Base-by-base conservation (phyloP, 768 basidiomycete species). In the Imleria badia region DNA sequence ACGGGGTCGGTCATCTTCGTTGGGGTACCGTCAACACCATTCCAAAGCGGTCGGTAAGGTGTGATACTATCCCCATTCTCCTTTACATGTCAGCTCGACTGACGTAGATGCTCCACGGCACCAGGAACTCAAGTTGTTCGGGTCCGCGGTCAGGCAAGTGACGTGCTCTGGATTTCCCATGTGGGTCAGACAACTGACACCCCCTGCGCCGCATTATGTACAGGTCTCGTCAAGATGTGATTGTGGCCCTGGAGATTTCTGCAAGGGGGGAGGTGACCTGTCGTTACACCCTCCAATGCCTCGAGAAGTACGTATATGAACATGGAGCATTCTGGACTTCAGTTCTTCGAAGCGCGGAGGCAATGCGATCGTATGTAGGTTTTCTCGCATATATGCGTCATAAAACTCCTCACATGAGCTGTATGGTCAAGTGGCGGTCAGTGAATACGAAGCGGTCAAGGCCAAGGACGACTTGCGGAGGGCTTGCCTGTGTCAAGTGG, bases 221-320 rank as follows among this genome's bases (percentile, higher is more conserved):
- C 33, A 74, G 77, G 13, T 69, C 72, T 55, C 63, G 74, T 11
- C 78, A 80, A 52, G 81, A 82, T 57, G 74, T 75, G 13, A 64
- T 74, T 51, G 78, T 81, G 60, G 77, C 81, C 3, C 60, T 81
- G 43, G 69, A 73, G n/a, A 61, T 79, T 41, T 79, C 76, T 14
- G 74, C 71, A 8, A 60, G 65, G 22, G 77, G 76, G 17, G 72
- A 76, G 48, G 77, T 82, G 55, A 71, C 63, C 49, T 68, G 69
- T 48, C 52, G 58, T 22, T 70, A 67, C 38, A 52, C 55, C 12
- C 44, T 72, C 38, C 48, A 63, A 42, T 47, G 42, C 0, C 58
- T 76, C 43, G 59, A 66, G n/a, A 57, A 59, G 56, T 67, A 41
- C 17, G 65, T 22, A 11, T 15, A n/a, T n/a, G n/a, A n/a, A n/a